Evolutionary conservation across 2,329 filamentous ascomycete species (phyloP).

Genomic region (Trichoderma sp.): DNA sequence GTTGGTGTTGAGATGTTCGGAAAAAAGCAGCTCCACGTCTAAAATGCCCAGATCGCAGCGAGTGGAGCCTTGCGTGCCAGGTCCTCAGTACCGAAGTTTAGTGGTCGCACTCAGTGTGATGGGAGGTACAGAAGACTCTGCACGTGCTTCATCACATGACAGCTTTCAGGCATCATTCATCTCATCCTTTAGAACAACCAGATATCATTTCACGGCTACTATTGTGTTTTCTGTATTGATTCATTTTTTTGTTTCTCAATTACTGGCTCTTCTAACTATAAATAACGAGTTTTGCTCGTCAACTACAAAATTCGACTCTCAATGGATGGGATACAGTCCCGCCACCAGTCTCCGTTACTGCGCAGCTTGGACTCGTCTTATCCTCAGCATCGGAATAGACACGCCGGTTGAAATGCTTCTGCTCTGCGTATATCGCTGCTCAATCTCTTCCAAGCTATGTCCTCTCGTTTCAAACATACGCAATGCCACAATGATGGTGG

Average conservation of each 20-base stretch:
- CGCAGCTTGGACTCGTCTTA: background rate
- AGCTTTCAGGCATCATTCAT: background rate
- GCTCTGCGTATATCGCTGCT: slow-evolving; percentile 15
- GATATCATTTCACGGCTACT: background rate
- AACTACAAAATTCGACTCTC: background rate
- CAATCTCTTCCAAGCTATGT: slow-evolving; percentile 47
- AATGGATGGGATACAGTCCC: background rate
- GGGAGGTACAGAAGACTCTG: background rate
- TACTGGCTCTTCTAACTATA: background rate
- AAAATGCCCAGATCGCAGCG: background rate
- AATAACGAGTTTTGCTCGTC: background rate
- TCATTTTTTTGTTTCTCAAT: background rate
- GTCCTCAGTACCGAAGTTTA: background rate
- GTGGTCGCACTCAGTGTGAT: no score
- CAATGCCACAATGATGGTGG: slow-evolving; percentile 42
- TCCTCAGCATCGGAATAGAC: slow-evolving; percentile 8
- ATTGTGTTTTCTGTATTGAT: background rate
- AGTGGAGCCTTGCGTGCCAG: slow-evolving; percentile 1
- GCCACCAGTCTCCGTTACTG: background rate
- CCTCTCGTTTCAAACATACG: slow-evolving; percentile 52
- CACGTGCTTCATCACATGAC: slow-evolving; percentile 13
- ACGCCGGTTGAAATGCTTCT: background rate
- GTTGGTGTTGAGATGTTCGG: slow-evolving; percentile 13
- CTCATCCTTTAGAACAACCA: background rate
- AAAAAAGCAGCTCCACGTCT: slow-evolving; percentile 27